Base-by-base conservation (phyloP, 257 asterid species). In the Knoxia roxburghii region DNA sequence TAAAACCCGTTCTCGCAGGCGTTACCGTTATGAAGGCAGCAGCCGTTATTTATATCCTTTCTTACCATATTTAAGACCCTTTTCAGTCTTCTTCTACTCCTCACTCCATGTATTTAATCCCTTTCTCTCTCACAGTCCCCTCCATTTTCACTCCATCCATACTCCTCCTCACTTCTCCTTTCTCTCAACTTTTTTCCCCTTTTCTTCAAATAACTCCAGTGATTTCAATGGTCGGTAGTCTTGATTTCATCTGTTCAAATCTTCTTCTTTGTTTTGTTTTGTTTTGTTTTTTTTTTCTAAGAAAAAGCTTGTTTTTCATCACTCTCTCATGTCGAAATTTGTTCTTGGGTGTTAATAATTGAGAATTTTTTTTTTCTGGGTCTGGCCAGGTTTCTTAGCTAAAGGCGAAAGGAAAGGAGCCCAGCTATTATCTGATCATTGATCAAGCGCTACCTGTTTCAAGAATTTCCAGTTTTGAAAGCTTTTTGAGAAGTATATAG, bases 21-120 rank as follows among this genome's bases (percentile, higher is more conserved):
- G 65, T 60, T 60, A 37, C 49, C 43, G 26, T n/a, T 37, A 58
- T 20, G 1, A 32, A 54, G 27, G 60, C 60, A 5, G 24, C 43
- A 58, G 11, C 64, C 49, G 49, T 56, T 56, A 50, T 21, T 50
- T 21, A n/a, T 2, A 20, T 3, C 56, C 56, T 50, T 21, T 18
- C 12, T 61, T 39, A 63, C 48, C 58, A 48, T 49, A 65, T 37
- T 64, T 32, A 49, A 48, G 59, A 51, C 26, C 46, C 33, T 7
- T 11, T 49, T 65, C 70, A 50, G 70, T 50, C 70, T 51, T 66
- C 70, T 66, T 66, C 70, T 51, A 32, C 13, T 37, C 51, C 3
- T n/a, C 20, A 6, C 12, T 6, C 45, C 29, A 24, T 23, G 4
- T 66, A 66, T 66, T 66, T 66, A 66, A 66, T 26, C 6, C 50